Base-by-base conservation (phyloP, 495 filamentous ascomycete genomes). In the Aspergillus ellipticus region DNA sequence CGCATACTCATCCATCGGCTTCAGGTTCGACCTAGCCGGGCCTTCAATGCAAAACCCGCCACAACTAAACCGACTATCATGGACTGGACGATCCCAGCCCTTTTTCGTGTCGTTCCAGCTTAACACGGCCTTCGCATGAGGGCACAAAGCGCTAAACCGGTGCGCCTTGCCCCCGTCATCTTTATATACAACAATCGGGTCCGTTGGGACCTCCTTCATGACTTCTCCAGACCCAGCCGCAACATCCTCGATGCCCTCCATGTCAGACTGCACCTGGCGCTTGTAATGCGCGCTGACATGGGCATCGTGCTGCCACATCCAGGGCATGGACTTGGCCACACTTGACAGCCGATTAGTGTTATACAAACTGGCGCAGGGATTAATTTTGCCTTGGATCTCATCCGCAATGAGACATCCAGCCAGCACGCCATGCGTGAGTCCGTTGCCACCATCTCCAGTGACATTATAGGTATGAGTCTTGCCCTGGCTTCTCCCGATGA, bases 391-490 rank as follows among this genome's bases (percentile, higher is more conserved):
- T 19, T 73, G 68, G 35, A 85, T 81, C 58, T 80, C 70, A 53
- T 85, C 80, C 0, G 81, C 74, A 41, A 85, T 75, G 48, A 85
- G 55, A 42, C 64, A 67, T 2, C 80, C 75, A 0, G 81, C 81
- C 21, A 85, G 51, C 1, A 81, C 75, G 19, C 78, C 79, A 28
- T 84, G 79, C 20, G 81, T 85, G 28, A 85, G 66, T 0, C 82
- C 80, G 55, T 84, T 79, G n/a, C 82, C 82, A 5, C 76, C 82
- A 54, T 83, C 82, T 0, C 82, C 81, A 0, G 81, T 85, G 7
- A 78, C 66, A 20, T 85, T 68, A 61, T 80, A 85, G 1, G 75
- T 74, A 59, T 77, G 72, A 21, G 63, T 70, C 31, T 72, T 58
- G 20, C 79, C 81, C 54, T 82, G 78, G 59, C 83, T 83, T 56